Conservation (phyloP, 1,284 basidiomycete genomes). For the Schizophyllum amplum region DNA sequence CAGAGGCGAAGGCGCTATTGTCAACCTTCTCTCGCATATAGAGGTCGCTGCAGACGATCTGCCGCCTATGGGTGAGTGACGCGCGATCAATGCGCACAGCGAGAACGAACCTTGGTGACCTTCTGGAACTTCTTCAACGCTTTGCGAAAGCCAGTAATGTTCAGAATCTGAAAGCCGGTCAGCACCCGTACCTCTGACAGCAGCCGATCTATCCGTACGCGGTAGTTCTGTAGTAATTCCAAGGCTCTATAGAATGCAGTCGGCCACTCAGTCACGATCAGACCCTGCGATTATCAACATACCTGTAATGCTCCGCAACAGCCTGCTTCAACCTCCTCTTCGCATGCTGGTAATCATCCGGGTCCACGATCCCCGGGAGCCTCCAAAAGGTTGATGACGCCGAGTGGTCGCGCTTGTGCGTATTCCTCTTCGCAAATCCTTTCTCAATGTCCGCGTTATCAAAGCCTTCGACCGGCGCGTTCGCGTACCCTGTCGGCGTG, state of each 20-base stretch:
- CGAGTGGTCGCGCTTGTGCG: background rate
- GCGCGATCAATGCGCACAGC: background rate
- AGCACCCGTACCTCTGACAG: constrained; percentile 18
- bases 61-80: background rate
- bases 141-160: constrained; percentile 87
- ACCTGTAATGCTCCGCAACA: constrained; percentile 82
- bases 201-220: constrained; percentile 32
- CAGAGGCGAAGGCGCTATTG: constrained; percentile 51
- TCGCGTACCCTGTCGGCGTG: too few species aligned
- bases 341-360: constrained; percentile 75
- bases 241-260: constrained; percentile 37
- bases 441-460: background rate
- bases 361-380: constrained; percentile 33
- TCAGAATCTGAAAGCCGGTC: constrained; percentile 53
- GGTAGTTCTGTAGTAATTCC: constrained; percentile 82
- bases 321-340: constrained; percentile 80
- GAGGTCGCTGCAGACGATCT: constrained; percentile 58
- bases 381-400: background rate
- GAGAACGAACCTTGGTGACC: constrained; percentile 55
- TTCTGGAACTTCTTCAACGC: constrained; percentile 94
- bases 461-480: background rate
- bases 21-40: constrained; percentile 79
- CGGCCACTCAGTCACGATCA: background rate
- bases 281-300: constrained; percentile 13
- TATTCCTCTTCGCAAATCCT: background rate